A percentile compares a stretch with the other conserved stretches of the same genome.
These are phyloP conservation scores for Mycocentrospora acerina DNA, from an alignment of 2,329 filamentous ascomycete genomes.

Conservation along the genomic window DNA sequence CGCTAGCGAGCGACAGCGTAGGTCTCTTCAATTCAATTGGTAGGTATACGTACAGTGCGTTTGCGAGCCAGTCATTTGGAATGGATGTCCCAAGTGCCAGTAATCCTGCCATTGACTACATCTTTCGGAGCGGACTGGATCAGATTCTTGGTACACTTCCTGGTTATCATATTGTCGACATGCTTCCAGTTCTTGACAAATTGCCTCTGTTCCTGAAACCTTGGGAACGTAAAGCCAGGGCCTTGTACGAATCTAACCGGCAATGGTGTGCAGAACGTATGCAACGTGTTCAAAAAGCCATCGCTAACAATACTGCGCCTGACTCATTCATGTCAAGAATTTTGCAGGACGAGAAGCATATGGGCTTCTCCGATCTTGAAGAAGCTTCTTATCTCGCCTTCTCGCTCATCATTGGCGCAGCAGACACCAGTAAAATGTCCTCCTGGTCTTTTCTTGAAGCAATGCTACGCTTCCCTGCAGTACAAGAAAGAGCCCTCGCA, in stretches of 20 bases:
- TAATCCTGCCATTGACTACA: slow-evolving; percentile 8
- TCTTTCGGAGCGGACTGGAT: slow-evolving; percentile 4
- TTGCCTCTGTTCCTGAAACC: slow-evolving; percentile 6
- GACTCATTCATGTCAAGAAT: slow-evolving; percentile 5
- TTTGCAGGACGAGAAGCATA: slow-evolving; percentile 6
- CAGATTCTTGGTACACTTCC: slow-evolving; percentile 7
- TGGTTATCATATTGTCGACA: slow-evolving; percentile 5
- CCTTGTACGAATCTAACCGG: slow-evolving; percentile 5
- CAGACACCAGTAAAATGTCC: slow-evolving; percentile 18
- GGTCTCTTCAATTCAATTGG: slow-evolving; percentile 8
- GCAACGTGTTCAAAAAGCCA: slow-evolving; percentile 3
- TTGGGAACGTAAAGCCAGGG: slow-evolving; percentile 6
- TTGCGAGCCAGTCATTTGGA: slow-evolving; percentile 9
- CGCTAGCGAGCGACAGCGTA: slow-evolving; percentile 3
- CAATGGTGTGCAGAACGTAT: slow-evolving; percentile 5
- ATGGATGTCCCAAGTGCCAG: slow-evolving; percentile 7
- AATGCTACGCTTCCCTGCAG: slow-evolving; percentile 53
- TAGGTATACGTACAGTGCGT: slow-evolving; percentile 9
- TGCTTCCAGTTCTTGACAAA: slow-evolving; percentile 4
- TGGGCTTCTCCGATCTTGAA: slow-evolving; percentile 2
- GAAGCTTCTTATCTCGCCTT: slow-evolving; percentile 11
- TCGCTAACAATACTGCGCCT: neutral
- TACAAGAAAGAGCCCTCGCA: slow-evolving; percentile 49
- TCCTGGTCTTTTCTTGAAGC: slow-evolving; percentile 45
- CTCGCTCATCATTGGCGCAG: slow-evolving; percentile 11